Evolutionary conservation across 2,329 filamentous ascomycete species (phyloP).

Genomic region (Epichloe baconii): DNA sequence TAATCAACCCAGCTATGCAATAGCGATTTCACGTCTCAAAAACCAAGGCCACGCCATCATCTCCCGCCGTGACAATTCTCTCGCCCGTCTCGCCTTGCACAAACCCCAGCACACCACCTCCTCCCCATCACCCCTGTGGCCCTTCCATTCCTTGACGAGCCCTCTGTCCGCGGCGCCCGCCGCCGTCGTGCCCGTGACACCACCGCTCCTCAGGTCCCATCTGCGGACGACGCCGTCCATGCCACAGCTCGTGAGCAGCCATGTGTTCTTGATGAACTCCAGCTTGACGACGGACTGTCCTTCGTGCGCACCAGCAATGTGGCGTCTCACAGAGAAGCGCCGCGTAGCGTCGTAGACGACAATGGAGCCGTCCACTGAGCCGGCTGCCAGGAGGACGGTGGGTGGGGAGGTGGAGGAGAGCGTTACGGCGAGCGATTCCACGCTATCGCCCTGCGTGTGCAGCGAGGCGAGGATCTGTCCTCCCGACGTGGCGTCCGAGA

Average conservation of each 20-base stretch:
- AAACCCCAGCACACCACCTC: slow-evolving; percentile 81
- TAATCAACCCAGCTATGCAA: background rate
- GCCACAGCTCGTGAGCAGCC: slow-evolving; percentile 73
- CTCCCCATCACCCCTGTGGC: slow-evolving; percentile 73
- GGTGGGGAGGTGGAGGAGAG: slow-evolving; percentile 27
- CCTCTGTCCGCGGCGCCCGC: slow-evolving; percentile 40
- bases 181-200: slow-evolving; percentile 16
- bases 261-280: slow-evolving; percentile 60
- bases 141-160: slow-evolving; percentile 76
- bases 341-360: slow-evolving; percentile 78
- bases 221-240: slow-evolving; percentile 84
- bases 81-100: slow-evolving; percentile 67
- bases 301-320: slow-evolving; percentile 72
- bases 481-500: slow-evolving; percentile 25
- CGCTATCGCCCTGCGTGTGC: slow-evolving; percentile 59
- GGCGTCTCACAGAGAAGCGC: slow-evolving; percentile 72
- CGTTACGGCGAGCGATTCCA: slow-evolving; percentile 63
- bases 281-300: slow-evolving; percentile 87
- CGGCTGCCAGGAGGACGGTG: slow-evolving; percentile 46
- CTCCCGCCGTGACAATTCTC: slow-evolving; percentile 76
- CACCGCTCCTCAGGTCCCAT: slow-evolving; percentile 62
- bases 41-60: slow-evolving; percentile 61
- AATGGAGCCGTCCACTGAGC: slow-evolving; percentile 63
- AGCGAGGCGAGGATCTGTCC: slow-evolving; percentile 67
- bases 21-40: slow-evolving; percentile 39